These are phyloP conservation scores for Fusarium sp. DNA, from an alignment of 2,329 filamentous ascomycete species.

Conservation along the genomic window DNA sequence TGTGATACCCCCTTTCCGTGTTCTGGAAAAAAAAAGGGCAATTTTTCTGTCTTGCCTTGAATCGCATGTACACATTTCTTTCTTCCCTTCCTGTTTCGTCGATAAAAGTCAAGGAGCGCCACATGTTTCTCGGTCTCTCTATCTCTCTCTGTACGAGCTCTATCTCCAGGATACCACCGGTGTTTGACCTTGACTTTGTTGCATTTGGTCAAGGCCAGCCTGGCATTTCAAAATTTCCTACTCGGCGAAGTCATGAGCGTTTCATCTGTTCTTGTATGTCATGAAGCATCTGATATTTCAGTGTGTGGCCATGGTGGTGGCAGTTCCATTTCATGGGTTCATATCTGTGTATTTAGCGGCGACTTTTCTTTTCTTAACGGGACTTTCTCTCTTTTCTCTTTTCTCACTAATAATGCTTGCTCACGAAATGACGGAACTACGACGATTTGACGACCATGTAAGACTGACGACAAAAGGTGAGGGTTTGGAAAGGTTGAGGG, in stretches of 20 bases:
- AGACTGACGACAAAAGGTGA: conserved; percentile 33
- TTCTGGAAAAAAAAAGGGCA: conserved; percentile 29
- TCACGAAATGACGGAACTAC: conserved; percentile 32
- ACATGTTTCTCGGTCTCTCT: conserved; percentile 42
- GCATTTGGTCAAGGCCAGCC: conserved; percentile 41
- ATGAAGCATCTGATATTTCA: conserved; percentile 44
- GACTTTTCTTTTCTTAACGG: conserved; percentile 41
- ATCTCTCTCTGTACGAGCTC: conserved; percentile 45
- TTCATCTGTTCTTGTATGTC: conserved; percentile 41
- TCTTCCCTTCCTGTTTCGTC: conserved; percentile 45
- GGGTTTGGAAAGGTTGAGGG: neutral
- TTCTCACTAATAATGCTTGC: conserved; percentile 32
- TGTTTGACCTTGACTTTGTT: conserved; percentile 39
- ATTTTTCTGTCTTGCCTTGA: conserved; percentile 48
- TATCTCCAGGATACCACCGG: conserved; percentile 48
- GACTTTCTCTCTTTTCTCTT: conserved; percentile 31
- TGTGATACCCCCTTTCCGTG: conserved; percentile 36
- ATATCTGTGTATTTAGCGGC: conserved; percentile 45
- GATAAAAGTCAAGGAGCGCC: conserved; percentile 46
- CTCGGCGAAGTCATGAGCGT: conserved; percentile 46
- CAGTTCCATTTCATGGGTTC: conserved; percentile 42
- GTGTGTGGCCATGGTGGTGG: conserved; percentile 40
- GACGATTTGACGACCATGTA: conserved; percentile 31
- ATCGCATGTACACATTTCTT: conserved; percentile 44
- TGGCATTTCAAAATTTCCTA: conserved; percentile 44